phyloP scores from a whole-genome alignment of 495 filamentous ascomycete genomes.

The Chaetomium tenue region DNA sequence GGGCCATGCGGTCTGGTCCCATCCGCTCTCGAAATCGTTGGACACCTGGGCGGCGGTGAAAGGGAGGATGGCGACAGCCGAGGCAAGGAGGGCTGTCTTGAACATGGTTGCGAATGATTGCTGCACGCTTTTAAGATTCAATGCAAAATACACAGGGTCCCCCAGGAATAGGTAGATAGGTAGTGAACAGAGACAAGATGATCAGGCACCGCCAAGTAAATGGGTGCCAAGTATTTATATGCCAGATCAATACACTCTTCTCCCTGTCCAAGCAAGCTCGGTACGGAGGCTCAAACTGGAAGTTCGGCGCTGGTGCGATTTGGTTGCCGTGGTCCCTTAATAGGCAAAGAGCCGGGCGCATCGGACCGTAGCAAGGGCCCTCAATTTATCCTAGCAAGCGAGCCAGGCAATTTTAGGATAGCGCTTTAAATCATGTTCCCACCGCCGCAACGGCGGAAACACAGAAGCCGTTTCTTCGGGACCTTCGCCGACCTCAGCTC shows the following conservation, averaged over 20 bases:
- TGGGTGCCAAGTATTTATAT: not conserved
- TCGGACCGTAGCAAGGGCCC: constrained; percentile 1
- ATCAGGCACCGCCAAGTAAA: not conserved
- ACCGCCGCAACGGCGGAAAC: too few relatives aligned
- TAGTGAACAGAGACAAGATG: not conserved
- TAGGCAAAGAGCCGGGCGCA: constrained; percentile 2
- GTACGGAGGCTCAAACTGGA: constrained; percentile 12
- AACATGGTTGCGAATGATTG: constrained; percentile 9
- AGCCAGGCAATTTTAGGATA: not conserved
- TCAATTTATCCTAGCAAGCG: constrained; percentile 11
- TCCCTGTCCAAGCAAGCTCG: not conserved
- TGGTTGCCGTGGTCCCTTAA: not conserved
- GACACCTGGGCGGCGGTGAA: constrained; percentile 49
- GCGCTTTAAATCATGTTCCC: too few relatives aligned
- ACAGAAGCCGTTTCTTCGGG: too few relatives aligned
- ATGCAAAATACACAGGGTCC: not conserved
- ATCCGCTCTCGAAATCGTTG: constrained; percentile 55
- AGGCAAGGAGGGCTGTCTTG: constrained; percentile 42
- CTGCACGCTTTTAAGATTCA: not conserved
- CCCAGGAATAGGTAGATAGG: too few relatives aligned
- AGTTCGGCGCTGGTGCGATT: constrained; percentile 4
- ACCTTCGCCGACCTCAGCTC: too few relatives aligned
- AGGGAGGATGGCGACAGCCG: constrained; percentile 44
- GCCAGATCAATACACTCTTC: not conserved
- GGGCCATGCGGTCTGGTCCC: constrained; percentile 54